These are phyloP conservation scores for Saitozyma podzolica DNA, from an alignment of 768 basidiomycete species.

Conservation along the genomic window DNA sequence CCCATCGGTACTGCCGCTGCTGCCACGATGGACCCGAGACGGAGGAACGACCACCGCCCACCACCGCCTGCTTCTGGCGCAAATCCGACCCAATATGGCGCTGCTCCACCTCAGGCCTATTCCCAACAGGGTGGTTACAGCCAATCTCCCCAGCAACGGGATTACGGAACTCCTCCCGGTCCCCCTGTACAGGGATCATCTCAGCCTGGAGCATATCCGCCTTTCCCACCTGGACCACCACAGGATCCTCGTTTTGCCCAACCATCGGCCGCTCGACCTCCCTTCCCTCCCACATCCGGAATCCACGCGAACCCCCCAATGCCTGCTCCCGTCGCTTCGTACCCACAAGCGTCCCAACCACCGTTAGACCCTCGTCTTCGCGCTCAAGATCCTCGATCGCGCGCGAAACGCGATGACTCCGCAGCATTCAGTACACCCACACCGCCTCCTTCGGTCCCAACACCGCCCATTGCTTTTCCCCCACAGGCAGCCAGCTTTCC, in stretches of 20 bases:
- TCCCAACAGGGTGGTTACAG: background rate
- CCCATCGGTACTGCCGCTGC: too few relatives aligned
- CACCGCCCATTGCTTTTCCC: too few relatives aligned
- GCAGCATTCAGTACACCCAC: slow-evolving; percentile 11
- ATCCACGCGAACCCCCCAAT: background rate
- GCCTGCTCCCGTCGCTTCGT: background rate
- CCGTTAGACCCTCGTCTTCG: slow-evolving; percentile 23
- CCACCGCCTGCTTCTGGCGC: slow-evolving; percentile 7
- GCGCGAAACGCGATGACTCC: background rate
- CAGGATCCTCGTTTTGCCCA: too few relatives aligned
- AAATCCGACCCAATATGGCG: too few relatives aligned
- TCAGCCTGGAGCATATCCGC: too few relatives aligned
- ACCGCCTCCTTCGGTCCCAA: slow-evolving; percentile 14
- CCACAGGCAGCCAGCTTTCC: too few relatives aligned
- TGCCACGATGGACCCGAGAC: slow-evolving; percentile 29
- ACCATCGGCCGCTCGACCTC: slow-evolving; percentile 1
- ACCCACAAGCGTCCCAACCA: too few relatives aligned
- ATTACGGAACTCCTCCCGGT: background rate
- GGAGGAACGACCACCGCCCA: slow-evolving; percentile 20
- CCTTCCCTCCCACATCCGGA: slow-evolving; percentile 11
- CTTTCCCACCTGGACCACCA: too few relatives aligned
- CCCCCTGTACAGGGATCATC: too few relatives aligned
- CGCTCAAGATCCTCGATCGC: slow-evolving; percentile 35
- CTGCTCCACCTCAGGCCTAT: background rate
- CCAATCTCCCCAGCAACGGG: background rate